Percentiles rank a stretch among this genome's conserved stretches.
These are phyloP conservation scores for Sclerospora graminicola DNA, from an alignment of 352 stramenopile genomes.

Conservation along the genomic window DNA sequence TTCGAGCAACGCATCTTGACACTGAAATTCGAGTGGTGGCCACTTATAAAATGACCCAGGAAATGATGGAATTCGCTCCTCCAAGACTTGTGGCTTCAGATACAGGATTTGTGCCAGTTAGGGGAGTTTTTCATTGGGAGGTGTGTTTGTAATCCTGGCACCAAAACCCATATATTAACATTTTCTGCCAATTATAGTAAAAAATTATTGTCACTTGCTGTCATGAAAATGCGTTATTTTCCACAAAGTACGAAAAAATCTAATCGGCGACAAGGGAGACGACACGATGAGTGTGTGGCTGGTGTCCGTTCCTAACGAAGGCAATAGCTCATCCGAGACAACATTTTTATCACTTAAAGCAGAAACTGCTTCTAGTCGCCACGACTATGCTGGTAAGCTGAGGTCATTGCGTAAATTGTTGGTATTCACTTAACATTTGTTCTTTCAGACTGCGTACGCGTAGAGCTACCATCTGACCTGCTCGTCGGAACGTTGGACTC, in stretches of 20 bases:
- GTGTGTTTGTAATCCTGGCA: too few relatives aligned
- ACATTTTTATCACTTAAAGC: constrained; percentile 82
- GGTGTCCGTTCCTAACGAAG: constrained; percentile 79
- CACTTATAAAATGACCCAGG: too few relatives aligned
- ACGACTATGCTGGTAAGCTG: constrained; percentile 61
- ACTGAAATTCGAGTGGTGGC: too few relatives aligned
- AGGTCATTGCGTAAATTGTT: neutral
- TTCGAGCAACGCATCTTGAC: too few relatives aligned
- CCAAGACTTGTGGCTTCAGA: too few relatives aligned
- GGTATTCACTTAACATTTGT: constrained; percentile 1
- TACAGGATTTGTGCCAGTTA: too few relatives aligned
- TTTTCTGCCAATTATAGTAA: too few relatives aligned
- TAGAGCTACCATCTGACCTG: constrained; percentile 89
- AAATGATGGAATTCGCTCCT: too few relatives aligned
- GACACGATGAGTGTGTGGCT: constrained; percentile 60
- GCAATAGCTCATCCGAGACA: constrained; percentile 66
- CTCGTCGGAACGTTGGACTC: constrained; percentile 96
- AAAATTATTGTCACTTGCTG: too few relatives aligned
- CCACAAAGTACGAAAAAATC: neutral
- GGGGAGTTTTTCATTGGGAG: too few relatives aligned
- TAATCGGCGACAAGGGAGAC: neutral
- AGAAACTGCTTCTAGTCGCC: constrained; percentile 67
- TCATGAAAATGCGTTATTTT: too few relatives aligned
- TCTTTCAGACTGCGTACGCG: constrained; percentile 57
- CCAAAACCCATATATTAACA: too few relatives aligned